phyloP scores from a whole-genome alignment of 345 rosid species.

The Syzygium grande region DNA sequence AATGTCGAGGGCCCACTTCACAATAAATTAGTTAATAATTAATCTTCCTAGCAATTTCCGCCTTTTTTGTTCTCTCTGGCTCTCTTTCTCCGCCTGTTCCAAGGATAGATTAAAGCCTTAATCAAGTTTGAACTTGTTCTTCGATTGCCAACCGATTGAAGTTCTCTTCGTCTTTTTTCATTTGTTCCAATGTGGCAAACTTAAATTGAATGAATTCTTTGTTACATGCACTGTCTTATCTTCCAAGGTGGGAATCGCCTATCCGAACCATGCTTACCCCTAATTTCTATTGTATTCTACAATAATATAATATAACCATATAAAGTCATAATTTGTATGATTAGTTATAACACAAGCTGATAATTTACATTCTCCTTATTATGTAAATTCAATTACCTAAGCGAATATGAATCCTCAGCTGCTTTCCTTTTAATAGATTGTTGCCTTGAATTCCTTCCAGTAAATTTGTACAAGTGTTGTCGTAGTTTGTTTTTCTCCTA shows the following conservation, averaged over 20 bases:
- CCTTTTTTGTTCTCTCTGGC: background rate
- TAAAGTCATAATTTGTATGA: background rate
- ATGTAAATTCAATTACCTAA: no score
- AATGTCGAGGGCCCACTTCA: no score
- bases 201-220: background rate
- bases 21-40: no score
- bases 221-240: background rate
- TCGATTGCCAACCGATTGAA: background rate
- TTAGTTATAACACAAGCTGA: no score
- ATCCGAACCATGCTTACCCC: no score
- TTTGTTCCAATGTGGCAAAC: background rate
- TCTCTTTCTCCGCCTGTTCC: background rate
- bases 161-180: background rate
- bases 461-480: no score
- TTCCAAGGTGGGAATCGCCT: background rate
- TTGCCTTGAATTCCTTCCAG: no score
- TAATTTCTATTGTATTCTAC: background rate
- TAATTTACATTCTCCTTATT: no score
- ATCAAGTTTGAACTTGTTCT: background rate
- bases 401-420: no score
- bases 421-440: no score
- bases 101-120: background rate
- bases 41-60: background rate
- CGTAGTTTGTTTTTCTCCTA: no score
- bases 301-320: background rate